These are phyloP conservation scores for Aspergillus egyptiacus DNA, from an alignment of 495 filamentous ascomycete species.

Conservation along the genomic window DNA sequence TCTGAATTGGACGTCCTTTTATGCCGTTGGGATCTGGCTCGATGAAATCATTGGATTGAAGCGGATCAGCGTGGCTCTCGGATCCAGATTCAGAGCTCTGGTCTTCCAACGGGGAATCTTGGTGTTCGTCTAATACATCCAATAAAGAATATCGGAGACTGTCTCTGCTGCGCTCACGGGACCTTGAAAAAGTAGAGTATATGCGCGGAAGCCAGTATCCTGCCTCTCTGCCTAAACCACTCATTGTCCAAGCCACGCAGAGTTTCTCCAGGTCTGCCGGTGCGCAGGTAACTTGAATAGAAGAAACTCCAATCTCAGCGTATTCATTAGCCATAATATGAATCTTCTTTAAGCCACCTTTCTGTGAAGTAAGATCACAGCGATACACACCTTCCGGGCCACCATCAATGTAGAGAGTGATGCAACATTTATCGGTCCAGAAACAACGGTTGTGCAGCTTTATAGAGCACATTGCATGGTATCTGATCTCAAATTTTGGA, in stretches of 20 bases:
- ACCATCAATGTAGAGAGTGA: conserved; percentile 28
- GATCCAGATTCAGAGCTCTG: background rate
- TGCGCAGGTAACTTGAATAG: conserved; percentile 24
- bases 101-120: background rate
- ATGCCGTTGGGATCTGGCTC: background rate
- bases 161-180: conserved; percentile 5
- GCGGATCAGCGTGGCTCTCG: background rate
- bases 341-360: conserved; percentile 16
- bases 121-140: background rate
- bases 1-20: background rate
- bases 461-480: conserved; percentile 30
- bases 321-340: conserved; percentile 9
- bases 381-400: conserved; percentile 29
- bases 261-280: conserved; percentile 25
- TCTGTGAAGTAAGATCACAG: conserved; percentile 14
- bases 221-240: conserved; percentile 5
- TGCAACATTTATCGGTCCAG: conserved; percentile 30
- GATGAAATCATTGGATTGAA: background rate
- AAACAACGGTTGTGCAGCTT: conserved; percentile 27
- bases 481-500: conserved; percentile 12
- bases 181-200: conserved; percentile 12
- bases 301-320: conserved; percentile 16
- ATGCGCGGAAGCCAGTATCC: conserved; percentile 27
- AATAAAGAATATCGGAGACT: conserved; percentile 12
- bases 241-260: conserved; percentile 26